phyloP scores from a whole-genome alignment of 2,329 filamentous ascomycete species.

The Pseudohalonectria lignicola region DNA sequence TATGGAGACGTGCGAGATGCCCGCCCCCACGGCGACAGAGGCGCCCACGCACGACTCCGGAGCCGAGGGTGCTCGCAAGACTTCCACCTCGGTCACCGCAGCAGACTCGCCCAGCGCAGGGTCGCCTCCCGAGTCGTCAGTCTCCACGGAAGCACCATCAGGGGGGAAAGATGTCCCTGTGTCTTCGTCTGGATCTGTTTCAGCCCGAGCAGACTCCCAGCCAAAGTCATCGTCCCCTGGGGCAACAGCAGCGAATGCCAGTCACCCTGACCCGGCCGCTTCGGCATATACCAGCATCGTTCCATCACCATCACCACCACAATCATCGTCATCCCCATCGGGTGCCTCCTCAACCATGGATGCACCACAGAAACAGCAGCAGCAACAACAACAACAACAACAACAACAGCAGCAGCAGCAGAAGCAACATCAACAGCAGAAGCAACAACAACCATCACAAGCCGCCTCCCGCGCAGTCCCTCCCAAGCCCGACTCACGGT shows the following conservation, averaged over 20 bases:
- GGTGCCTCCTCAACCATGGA: no score
- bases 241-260: no score
- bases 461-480: no score
- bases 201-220: no score
- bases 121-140: background rate
- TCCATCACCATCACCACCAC: background rate
- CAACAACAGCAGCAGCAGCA: background rate
- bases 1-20: conserved; percentile 12
- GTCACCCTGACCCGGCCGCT: conserved; percentile 1
- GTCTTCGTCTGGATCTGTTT: no score
- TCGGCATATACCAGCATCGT: background rate
- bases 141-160: background rate
- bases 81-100: background rate
- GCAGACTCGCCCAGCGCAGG: background rate
- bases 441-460: background rate
- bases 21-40: conserved; percentile 12
- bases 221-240: no score
- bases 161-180: no score
- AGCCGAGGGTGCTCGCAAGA: background rate
- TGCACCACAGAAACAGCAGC: background rate
- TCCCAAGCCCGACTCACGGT: no score
- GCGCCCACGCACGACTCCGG: conserved; percentile 10
- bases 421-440: no score
- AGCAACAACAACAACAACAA: conserved; percentile 4
- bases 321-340: conserved; percentile 1